Evolutionary conservation across 257 asterid species (phyloP).

Genomic region (Penstemon newberryi): DNA sequence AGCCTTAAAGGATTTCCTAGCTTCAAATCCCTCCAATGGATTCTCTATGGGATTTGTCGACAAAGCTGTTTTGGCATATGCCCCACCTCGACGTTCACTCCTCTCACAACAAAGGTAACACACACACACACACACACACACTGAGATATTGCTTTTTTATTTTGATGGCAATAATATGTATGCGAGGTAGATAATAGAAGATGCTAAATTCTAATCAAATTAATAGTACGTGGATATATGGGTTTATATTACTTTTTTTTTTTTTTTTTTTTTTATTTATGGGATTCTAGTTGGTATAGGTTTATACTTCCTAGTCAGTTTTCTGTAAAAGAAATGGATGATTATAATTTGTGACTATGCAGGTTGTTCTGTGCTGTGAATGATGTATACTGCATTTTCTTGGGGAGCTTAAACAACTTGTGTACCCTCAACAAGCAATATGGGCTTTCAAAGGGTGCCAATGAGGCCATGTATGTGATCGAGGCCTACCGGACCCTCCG

Average conservation of each 20-base stretch:
- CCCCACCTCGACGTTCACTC: constrained; percentile 37
- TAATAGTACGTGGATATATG: no score
- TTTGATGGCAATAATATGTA: background rate
- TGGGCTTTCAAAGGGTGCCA: constrained; percentile 67
- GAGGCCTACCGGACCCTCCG: constrained; percentile 94
- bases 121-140: background rate
- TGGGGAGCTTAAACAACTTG: constrained; percentile 70
- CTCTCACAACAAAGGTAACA: constrained; percentile 55
- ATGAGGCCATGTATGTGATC: constrained; percentile 71
- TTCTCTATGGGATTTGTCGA: constrained; percentile 62
- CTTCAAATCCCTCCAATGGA: constrained; percentile 49
- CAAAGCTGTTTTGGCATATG: constrained; percentile 62
- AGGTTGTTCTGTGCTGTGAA: constrained; percentile 81
- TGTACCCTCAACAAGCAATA: constrained; percentile 75
- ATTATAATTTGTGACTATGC: background rate
- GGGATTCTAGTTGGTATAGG: no score
- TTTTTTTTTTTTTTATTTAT: no score
- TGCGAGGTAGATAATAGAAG: no score
- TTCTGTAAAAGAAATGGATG: no score
- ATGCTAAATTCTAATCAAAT: no score
- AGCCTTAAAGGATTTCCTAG: constrained; percentile 55
- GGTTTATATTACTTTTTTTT: no score
- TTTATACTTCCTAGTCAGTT: no score
- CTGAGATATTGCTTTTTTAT: background rate
- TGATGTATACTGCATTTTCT: constrained; percentile 78